Base-by-base conservation (phyloP, 2,329 filamentous ascomycete genomes). In the Pyricularia pennisetigena region DNA sequence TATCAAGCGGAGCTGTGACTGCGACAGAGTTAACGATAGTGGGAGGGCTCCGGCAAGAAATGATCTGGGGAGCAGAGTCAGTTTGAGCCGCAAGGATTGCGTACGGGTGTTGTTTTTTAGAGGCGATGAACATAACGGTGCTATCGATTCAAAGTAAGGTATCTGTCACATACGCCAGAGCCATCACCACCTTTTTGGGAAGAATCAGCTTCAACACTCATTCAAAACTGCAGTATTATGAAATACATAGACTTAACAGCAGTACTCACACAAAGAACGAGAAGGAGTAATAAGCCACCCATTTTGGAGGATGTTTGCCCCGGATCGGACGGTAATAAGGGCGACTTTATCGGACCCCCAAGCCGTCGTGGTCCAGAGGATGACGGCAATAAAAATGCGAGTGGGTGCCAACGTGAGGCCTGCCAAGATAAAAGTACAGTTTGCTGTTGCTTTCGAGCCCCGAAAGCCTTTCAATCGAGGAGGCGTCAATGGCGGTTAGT, bases 11-110 rank as follows among this genome's bases (percentile, higher is more conserved):
- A 98, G 82, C 78, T 97, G 93, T 62, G 93, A 92, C 70, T 91
- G 88, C 32, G 94, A 94, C 29, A 99, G 85, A 69, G 90, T 87
- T 82, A 99, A 92, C 69, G 93, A 94, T 66, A 99, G 84, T 54
- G 95, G 95, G 72, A 99, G 83, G 72, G 93, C 90, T 79, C 95
- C 95, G 73, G 94, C 94, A 68, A 97, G 85, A 78, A 98, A 97
- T 69, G 95, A 98, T 74, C 94, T 97, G 77, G 72, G 8, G 14
- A 59, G 20, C 26, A 63, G 12, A 9, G 54, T 67, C 66, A 30
- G 29, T 28, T 35, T 29, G 59, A 9, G n/a, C 24, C 28, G 24
- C n/a, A 20, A n/a, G 4, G 54, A 65, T 65, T 3, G 29, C 63
- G 30, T 16, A 23, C 64, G 32, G n/a, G 32, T n/a, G 16, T 66